These are phyloP conservation scores for Chalaropsis ovoidea DNA, from an alignment of 2,329 filamentous ascomycete genomes.

Conservation along the genomic window DNA sequence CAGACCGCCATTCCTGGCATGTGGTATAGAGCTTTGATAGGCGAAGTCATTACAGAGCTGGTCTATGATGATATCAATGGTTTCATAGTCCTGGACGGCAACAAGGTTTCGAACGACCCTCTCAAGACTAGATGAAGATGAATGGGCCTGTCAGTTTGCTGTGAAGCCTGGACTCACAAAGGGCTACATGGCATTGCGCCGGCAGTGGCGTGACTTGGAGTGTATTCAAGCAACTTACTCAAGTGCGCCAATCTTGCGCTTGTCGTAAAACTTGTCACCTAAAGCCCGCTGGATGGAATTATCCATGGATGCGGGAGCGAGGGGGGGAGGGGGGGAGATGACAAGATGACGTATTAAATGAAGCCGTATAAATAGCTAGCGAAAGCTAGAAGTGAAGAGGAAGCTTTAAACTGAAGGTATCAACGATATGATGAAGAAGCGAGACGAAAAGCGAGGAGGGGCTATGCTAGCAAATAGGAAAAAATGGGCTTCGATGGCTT, in stretches of 20 bases:
- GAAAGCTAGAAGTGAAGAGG: neutral
- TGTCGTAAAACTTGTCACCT: slow-evolving; percentile 98
- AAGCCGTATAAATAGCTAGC: neutral
- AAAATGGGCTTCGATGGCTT: neutral
- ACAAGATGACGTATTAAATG: neutral
- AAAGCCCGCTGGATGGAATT: slow-evolving; percentile 77
- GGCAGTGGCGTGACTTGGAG: too few relatives aligned
- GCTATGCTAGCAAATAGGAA: neutral
- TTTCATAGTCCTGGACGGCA: slow-evolving; percentile 62
- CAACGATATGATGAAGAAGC: neutral
- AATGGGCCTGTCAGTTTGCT: slow-evolving; percentile 7
- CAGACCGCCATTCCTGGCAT: slow-evolving; percentile 89
- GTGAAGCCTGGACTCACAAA: neutral
- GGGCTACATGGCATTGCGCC: too few relatives aligned
- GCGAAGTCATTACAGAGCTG: slow-evolving; percentile 97
- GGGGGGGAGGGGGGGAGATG: neutral
- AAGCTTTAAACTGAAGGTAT: neutral
- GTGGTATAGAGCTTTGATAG: slow-evolving; percentile 91
- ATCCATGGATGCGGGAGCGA: slow-evolving; percentile 55
- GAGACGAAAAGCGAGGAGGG: neutral
- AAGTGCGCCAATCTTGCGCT: slow-evolving; percentile 88
- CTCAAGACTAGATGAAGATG: slow-evolving; percentile 57
- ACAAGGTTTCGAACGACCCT: slow-evolving; percentile 78
- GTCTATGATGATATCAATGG: slow-evolving; percentile 78
- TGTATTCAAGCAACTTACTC: slow-evolving; percentile 53